Evolutionary conservation across 352 stramenopile genomes (phyloP).

Genomic region (Phytophthora tentaculata): DNA sequence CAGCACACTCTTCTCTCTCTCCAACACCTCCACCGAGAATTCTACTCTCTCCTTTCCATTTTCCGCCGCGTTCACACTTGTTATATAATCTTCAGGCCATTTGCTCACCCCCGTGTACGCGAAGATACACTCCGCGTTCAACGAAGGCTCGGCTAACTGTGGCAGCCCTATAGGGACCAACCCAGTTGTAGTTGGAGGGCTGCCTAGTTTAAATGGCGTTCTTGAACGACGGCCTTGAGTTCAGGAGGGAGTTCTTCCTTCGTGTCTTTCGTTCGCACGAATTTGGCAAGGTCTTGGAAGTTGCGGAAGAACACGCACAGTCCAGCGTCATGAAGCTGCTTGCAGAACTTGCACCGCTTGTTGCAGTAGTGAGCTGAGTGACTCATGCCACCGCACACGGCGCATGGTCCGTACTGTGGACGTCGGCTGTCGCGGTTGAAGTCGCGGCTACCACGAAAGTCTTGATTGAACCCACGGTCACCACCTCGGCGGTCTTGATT

Average conservation of each 20-base stretch:
- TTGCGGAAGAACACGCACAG: conserved; percentile 1
- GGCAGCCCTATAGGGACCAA: conserved; percentile 1
- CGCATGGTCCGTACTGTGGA: conserved; percentile 1
- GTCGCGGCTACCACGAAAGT: background rate
- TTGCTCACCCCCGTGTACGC: background rate
- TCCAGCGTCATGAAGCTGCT: background rate
- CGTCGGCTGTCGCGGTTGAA: background rate
- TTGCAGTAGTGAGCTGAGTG: background rate
- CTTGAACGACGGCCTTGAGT: background rate
- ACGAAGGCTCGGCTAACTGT: background rate
- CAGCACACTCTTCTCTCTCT: background rate
- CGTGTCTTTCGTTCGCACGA: background rate
- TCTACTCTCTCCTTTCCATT: conserved; percentile 6
- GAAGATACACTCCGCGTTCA: conserved; percentile 1
- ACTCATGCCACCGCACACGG: background rate
- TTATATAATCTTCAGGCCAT: conserved; percentile 1
- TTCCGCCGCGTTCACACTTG: conserved; percentile 2
- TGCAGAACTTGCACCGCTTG: background rate
- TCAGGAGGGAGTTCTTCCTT: conserved; percentile 1
- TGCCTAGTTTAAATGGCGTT: background rate
- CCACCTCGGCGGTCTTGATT: no score
- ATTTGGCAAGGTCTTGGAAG: background rate
- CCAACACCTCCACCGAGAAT: background rate
- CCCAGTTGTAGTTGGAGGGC: background rate
- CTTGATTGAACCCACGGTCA: background rate